These are phyloP conservation scores for Capsicum pubescens DNA, from an alignment of 257 asterid species.

Conservation along the genomic window DNA sequence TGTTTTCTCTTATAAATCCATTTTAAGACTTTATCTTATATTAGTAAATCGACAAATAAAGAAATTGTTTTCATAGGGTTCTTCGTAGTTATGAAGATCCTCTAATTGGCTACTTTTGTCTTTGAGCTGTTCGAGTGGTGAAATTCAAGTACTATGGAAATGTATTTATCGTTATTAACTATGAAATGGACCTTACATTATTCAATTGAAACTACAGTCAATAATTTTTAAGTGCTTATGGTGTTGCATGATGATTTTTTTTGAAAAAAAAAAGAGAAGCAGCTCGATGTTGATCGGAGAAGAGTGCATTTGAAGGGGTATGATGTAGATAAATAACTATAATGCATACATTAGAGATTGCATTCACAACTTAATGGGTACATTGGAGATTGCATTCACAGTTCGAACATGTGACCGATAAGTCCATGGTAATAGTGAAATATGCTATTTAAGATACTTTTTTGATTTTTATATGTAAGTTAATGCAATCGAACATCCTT, in stretches of 20 bases:
- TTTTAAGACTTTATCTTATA: neutral
- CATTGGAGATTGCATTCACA: too few species aligned
- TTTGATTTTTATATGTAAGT: neutral
- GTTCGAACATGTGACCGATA: too few species aligned
- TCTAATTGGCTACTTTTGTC: conserved; percentile 29
- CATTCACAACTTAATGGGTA: too few species aligned
- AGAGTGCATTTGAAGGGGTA: too few species aligned
- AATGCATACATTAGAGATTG: too few species aligned
- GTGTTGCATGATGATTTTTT: neutral
- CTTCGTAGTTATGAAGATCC: conserved; percentile 38
- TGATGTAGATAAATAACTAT: too few species aligned
- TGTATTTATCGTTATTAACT: neutral
- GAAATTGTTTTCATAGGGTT: conserved; percentile 37
- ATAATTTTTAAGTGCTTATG: neutral
- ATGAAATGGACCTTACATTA: neutral
- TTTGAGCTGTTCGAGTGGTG: neutral
- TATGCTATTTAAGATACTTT: neutral
- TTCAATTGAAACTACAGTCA: neutral
- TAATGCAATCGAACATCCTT: neutral
- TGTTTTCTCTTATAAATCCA: conserved; percentile 30
- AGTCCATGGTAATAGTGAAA: neutral
- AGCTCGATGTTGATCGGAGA: too few species aligned
- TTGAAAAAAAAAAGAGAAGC: too few species aligned
- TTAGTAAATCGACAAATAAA: conserved; percentile 34
- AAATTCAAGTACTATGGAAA: neutral